These are phyloP conservation scores for Kurtzmaniella quercitrusa DNA, from an alignment of 1,139 yeast genomes.

Conservation along the genomic window DNA sequence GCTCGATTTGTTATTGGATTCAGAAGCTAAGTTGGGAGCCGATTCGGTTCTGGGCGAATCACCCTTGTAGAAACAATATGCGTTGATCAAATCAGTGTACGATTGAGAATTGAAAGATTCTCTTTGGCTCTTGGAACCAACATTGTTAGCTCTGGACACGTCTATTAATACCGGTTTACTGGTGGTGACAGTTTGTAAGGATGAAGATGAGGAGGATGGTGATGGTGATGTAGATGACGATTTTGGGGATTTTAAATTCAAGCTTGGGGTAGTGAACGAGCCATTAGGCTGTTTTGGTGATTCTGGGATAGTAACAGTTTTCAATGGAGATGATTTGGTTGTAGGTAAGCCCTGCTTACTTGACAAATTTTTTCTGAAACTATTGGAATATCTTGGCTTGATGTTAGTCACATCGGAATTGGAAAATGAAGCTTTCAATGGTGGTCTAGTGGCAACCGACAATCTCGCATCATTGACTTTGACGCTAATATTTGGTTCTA, in stretches of 20 bases:
- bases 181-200: background rate
- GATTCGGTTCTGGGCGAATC: constrained; percentile 6
- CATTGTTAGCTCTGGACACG: background rate
- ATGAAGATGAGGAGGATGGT: background rate
- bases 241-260: background rate
- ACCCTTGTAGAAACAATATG: constrained; percentile 32
- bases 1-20: constrained; percentile 6
- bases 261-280: background rate
- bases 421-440: constrained; percentile 22
- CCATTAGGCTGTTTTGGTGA: background rate
- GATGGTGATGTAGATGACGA: background rate
- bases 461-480: background rate
- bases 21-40: constrained; percentile 8
- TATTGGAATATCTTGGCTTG: constrained; percentile 12
- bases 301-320: background rate
- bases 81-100: constrained; percentile 28
- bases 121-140: background rate
- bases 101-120: constrained; percentile 20
- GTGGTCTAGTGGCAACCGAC: constrained; percentile 15
- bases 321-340: background rate
- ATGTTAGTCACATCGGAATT: constrained; percentile 20
- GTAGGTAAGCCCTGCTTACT: background rate
- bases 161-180: constrained; percentile 1
- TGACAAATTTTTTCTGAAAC: constrained; percentile 6
- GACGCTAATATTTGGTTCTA: no score